Evolutionary conservation across 1,139 yeast species (phyloP).

Genomic region (Suhomyces choctaworum): DNA sequence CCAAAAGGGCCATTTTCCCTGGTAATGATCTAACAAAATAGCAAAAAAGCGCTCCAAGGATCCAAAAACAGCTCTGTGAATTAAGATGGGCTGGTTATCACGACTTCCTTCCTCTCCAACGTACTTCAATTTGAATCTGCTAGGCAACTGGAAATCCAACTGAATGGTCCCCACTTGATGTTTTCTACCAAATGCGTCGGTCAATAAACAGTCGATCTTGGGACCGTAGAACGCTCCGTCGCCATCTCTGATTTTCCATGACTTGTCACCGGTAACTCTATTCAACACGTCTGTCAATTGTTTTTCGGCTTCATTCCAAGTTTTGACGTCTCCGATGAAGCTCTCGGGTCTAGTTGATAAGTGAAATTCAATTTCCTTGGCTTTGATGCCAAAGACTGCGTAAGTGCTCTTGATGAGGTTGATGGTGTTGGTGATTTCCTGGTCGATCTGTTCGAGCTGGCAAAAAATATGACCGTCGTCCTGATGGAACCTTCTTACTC

Average conservation of each 20-base stretch:
- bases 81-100: conserved; percentile 75
- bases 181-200: conserved; percentile 78
- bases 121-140: conserved; percentile 74
- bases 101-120: conserved; percentile 51
- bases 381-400: conserved; percentile 67
- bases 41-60: conserved; percentile 93
- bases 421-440: conserved; percentile 74
- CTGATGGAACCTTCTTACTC: conserved; percentile 96
- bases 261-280: conserved; percentile 49
- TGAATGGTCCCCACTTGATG: conserved; percentile 98
- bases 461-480: conserved; percentile 99
- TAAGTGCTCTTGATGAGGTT: conserved; percentile 77
- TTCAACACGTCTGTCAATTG: conserved; percentile 68
- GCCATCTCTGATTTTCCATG: conserved; percentile 79
- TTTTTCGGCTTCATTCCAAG: conserved; percentile 85
- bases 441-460: conserved; percentile 73
- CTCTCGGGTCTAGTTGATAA: conserved; percentile 88
- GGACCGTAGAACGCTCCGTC: conserved; percentile 99
- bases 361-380: conserved; percentile 59
- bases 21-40: conserved; percentile 82
- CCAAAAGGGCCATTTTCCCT: conserved; percentile 99
- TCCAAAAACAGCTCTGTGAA: conserved; percentile 95
- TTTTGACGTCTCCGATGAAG: conserved; percentile 75
- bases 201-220: conserved; percentile 80
- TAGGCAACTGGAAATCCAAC: conserved; percentile 91